Base-by-base conservation (phyloP, 2,329 filamentous ascomycete genomes). In the Colletotrichum sansevieriae region DNA sequence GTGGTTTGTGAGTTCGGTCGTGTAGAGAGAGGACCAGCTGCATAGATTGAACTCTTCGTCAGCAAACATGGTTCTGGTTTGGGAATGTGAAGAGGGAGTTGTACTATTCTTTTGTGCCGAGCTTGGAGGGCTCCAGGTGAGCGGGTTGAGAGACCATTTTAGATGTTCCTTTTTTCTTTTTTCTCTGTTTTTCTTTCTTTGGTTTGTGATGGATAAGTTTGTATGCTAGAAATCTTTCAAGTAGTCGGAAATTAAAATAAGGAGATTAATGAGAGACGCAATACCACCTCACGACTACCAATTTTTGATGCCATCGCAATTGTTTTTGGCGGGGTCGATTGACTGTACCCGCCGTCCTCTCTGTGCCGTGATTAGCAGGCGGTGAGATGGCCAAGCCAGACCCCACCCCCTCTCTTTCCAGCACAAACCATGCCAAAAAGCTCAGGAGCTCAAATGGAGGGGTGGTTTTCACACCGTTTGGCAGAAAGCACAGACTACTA, bases 41-140 rank as follows among this genome's bases (percentile, higher is more conserved):
- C 29, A 39, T 35, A 10, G 7, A 39, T 63, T 6, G 2, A 3
- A 2, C 12, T 44, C 22, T 11, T 62, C 56, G 25, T 46, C 29
- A 46, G 52, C 20, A 62, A 18, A 29, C 29, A 29, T 29, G 64
- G 43, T 68, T 61, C 8, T 11, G 55, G 55, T 13, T 39, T 39
- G 39, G 49, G 22, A 39, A 55, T 52, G 47, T 54, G 61, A 41
- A 18, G 55, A 55, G 62, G 46, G 52, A 25, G 29, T 85, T 89
- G 74, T 83, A 97, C 94, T 97, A 97, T 84, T 95, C 91, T 81
- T 94, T 97, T 35, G 94, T 97, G 58, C 95, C 95, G 35, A 98
- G 88, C 78, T 87, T 81, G 77, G 84, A 97, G 18, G 94, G 93
- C 72, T 92, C 87, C 29, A 97, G 90, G 74, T 92, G 88, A 1